These are phyloP conservation scores for Cinchona pubescens DNA, from an alignment of 257 asterid species.

Conservation along the genomic window DNA sequence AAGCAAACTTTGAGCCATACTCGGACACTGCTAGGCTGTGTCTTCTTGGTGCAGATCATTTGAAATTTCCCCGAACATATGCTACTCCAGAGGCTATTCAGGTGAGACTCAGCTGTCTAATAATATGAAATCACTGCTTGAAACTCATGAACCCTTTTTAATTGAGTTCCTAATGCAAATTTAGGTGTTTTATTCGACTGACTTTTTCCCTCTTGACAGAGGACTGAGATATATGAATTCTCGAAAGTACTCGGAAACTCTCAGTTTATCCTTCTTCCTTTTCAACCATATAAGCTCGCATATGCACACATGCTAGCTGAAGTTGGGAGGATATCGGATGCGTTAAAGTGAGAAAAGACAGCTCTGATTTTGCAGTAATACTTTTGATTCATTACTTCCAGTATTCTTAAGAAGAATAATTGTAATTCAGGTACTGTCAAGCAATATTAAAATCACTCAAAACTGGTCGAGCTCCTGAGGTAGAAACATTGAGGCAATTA, in stretches of 20 bases:
- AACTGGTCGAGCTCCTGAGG: slow-evolving; percentile 83
- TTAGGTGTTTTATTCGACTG: slow-evolving; percentile 8
- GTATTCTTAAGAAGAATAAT: slow-evolving; percentile 8
- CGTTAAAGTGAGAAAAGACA: slow-evolving; percentile 56
- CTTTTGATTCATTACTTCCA: neutral
- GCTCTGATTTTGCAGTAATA: neutral
- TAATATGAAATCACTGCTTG: neutral
- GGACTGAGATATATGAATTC: slow-evolving; percentile 92
- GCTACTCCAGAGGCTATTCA: slow-evolving; percentile 98
- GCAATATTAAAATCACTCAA: slow-evolving; percentile 76
- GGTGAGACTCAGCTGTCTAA: slow-evolving; percentile 44
- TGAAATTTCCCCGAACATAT: slow-evolving; percentile 82
- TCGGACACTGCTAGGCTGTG: slow-evolving; percentile 90
- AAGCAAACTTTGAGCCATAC: slow-evolving; percentile 79
- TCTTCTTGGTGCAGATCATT: slow-evolving; percentile 95
- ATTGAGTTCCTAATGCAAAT: neutral
- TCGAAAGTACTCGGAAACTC: slow-evolving; percentile 92
- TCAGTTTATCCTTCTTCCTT: slow-evolving; percentile 81
- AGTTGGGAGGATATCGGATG: slow-evolving; percentile 92
- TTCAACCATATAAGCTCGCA: slow-evolving; percentile 92
- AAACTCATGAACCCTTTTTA: neutral
- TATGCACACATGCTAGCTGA: slow-evolving; percentile 95
- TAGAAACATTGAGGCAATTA: slow-evolving; percentile 57
- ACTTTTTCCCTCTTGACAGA: slow-evolving; percentile 45
- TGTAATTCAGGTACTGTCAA: slow-evolving; percentile 77